Percentiles rank a stretch among this genome's conserved stretches.
Conservation (phyloP, 1,139 yeast species). For the Fermentozyma sake region DNA sequence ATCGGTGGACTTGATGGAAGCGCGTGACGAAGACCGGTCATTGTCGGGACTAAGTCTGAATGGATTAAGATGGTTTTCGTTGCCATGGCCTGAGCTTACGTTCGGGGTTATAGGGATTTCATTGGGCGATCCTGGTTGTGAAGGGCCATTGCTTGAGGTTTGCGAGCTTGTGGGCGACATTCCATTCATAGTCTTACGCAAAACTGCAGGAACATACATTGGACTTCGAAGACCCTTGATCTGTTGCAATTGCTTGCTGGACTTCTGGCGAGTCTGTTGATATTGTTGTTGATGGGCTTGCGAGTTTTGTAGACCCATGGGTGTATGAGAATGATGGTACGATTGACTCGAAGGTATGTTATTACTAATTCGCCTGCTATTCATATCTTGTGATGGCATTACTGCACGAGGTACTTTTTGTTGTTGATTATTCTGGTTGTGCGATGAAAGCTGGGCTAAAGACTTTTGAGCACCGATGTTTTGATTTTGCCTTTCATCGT, state of each 20-base stretch:
- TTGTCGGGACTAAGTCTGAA: neutral
- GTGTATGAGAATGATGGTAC: constrained; percentile 4
- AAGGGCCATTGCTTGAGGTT: too few relatives aligned
- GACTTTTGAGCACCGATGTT: constrained; percentile 1
- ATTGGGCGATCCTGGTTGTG: constrained; percentile 1
- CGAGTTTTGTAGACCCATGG: constrained; percentile 1
- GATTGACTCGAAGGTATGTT: too few relatives aligned
- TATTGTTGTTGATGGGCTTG: constrained; percentile 3
- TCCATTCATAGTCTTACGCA: constrained; percentile 42
- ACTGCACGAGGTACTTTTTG: constrained; percentile 2
- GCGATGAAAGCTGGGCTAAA: constrained; percentile 1
- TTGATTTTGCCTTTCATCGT: constrained; percentile 4
- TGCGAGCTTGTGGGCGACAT: constrained; percentile 7
- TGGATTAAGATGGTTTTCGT: neutral
- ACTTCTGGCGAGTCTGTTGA: constrained; percentile 4
- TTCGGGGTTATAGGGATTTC: constrained; percentile 2
- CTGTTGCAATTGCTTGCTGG: constrained; percentile 41
- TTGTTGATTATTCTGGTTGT: constrained; percentile 2
- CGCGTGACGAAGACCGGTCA: constrained; percentile 15
- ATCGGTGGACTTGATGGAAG: constrained; percentile 34
- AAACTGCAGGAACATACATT: constrained; percentile 84
- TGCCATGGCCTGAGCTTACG: neutral
- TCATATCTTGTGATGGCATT: constrained; percentile 2
- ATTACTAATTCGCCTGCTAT: too few relatives aligned
- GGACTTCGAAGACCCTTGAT: constrained; percentile 77